These are phyloP conservation scores for Aspergillus tubingensis DNA, from an alignment of 2,329 filamentous ascomycete species.

Conservation along the genomic window DNA sequence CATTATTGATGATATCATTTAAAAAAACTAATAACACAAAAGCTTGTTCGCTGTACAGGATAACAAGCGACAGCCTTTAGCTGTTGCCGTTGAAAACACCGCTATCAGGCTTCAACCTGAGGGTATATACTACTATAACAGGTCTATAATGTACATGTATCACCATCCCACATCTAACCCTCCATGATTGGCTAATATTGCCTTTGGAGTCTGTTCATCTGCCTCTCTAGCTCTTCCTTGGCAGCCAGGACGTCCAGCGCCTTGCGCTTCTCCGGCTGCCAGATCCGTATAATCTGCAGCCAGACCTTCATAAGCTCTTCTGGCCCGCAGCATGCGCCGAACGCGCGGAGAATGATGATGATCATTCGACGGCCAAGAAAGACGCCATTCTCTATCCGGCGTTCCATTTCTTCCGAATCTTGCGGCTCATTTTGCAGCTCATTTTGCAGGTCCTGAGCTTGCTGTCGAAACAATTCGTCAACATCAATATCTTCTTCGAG, in stretches of 20 bases:
- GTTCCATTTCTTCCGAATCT: constrained; percentile 27
- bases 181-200: not conserved
- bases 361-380: constrained; percentile 46
- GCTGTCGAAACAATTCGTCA: constrained; percentile 16
- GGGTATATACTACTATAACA: constrained; percentile 22
- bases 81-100: constrained; percentile 6
- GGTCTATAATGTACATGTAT: constrained; percentile 34
- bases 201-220: constrained; percentile 29
- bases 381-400: constrained; percentile 41
- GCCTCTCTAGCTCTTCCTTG: constrained; percentile 40
- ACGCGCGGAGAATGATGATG: constrained; percentile 42
- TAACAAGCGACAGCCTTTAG: not conserved
- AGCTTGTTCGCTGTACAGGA: constrained; percentile 12
- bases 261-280: constrained; percentile 41
- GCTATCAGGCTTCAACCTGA: constrained; percentile 13
- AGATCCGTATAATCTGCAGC: constrained; percentile 43
- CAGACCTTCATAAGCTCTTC: constrained; percentile 42
- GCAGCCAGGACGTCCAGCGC: constrained; percentile 39
- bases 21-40: not conserved
- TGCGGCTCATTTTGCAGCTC: constrained; percentile 9
- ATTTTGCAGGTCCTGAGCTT: constrained; percentile 6
- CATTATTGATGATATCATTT: not conserved
- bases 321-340: constrained; percentile 40
- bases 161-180: constrained; percentile 1
- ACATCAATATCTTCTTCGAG: not conserved